A percentile compares a stretch with the other conserved stretches of the same genome.
Evolutionary conservation across 208 protist genomes (phyloP).

Genomic region (Crithidia sp.): DNA sequence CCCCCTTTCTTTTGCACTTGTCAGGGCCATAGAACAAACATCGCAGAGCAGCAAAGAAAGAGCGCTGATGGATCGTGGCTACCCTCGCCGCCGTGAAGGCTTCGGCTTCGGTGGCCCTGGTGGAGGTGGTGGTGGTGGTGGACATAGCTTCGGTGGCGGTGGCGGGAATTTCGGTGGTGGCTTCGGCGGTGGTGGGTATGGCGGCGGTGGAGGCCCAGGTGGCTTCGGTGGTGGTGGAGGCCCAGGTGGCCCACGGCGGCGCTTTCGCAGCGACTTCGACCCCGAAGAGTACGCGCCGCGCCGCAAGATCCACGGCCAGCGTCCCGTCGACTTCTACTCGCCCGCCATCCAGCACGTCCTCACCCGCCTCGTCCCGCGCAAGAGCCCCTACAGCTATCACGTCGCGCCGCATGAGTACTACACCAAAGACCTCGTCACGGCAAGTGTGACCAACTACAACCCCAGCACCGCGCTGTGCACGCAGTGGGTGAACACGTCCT

Average conservation of each 20-base stretch:
- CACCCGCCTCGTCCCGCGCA: slow-evolving; percentile 67
- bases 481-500: slow-evolving; percentile 91
- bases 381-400: slow-evolving; percentile 77
- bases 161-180: slow-evolving; percentile 7
- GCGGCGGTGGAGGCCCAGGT: slow-evolving; percentile 19
- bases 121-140: neutral
- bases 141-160: neutral
- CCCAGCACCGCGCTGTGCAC: slow-evolving; percentile 88
- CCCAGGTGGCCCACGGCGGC: slow-evolving; percentile 34
- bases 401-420: slow-evolving; percentile 87
- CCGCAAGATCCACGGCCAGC: slow-evolving; percentile 75
- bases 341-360: slow-evolving; percentile 81
- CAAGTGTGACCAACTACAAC: slow-evolving; percentile 73
- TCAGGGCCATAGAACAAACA: neutral
- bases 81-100: slow-evolving; percentile 15
- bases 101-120: slow-evolving; percentile 12
- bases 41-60: neutral
- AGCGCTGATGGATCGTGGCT: slow-evolving; percentile 19
- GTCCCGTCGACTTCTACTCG: slow-evolving; percentile 85
- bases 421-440: slow-evolving; percentile 81
- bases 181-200: neutral
- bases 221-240: slow-evolving; percentile 2
- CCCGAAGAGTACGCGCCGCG: slow-evolving; percentile 83
- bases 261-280: slow-evolving; percentile 67
- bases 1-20: neutral